Evolutionary conservation across 805 yeast genomes (phyloP).

Genomic region (Barnettozyma californica): DNA sequence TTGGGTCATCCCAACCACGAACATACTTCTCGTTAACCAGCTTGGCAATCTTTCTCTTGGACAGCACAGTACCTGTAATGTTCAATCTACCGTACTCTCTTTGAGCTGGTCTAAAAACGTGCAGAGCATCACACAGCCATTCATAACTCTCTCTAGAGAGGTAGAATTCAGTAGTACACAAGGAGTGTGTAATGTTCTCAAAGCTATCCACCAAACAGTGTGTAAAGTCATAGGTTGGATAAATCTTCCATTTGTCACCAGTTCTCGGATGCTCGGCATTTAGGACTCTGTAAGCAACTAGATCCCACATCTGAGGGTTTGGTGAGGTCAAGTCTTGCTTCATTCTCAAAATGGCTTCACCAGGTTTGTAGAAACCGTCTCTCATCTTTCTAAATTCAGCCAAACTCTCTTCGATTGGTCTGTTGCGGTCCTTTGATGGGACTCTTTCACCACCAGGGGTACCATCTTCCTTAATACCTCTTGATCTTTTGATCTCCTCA

Average conservation of each 20-base stretch:
- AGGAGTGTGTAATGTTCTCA: slow-evolving; percentile 92
- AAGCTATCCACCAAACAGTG: slow-evolving; percentile 98
- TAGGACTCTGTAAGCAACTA: slow-evolving; percentile 92
- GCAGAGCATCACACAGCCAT: slow-evolving; percentile 95
- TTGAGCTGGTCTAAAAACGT: slow-evolving; percentile 97
- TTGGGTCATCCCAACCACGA: slow-evolving; percentile 98
- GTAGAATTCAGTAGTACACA: slow-evolving; percentile 94
- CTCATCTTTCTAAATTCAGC: slow-evolving; percentile 84
- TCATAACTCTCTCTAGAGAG: slow-evolving; percentile 93
- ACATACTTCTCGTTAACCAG: slow-evolving; percentile 77
- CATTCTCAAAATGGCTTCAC: slow-evolving; percentile 95
- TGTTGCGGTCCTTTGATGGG: slow-evolving; percentile 72
- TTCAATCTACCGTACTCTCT: slow-evolving; percentile 97
- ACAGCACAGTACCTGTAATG: slow-evolving; percentile 88
- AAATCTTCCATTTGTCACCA: slow-evolving; percentile 95
- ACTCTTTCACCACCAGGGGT: slow-evolving; percentile 89
- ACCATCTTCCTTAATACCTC: slow-evolving; percentile 91
- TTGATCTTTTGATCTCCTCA: slow-evolving; percentile 81
- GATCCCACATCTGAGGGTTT: slow-evolving; percentile 99
- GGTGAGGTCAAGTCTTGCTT: slow-evolving; percentile 87
- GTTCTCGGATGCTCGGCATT: slow-evolving; percentile 94
- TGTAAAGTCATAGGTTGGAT: slow-evolving; percentile 98
- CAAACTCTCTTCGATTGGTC: slow-evolving; percentile 69
- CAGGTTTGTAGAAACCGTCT: slow-evolving; percentile 82
- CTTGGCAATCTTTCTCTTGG: slow-evolving; percentile 93